These are phyloP conservation scores for Plasmodium fragile DNA, from an alignment of 169 alveolate genomes.

Conservation along the genomic window DNA sequence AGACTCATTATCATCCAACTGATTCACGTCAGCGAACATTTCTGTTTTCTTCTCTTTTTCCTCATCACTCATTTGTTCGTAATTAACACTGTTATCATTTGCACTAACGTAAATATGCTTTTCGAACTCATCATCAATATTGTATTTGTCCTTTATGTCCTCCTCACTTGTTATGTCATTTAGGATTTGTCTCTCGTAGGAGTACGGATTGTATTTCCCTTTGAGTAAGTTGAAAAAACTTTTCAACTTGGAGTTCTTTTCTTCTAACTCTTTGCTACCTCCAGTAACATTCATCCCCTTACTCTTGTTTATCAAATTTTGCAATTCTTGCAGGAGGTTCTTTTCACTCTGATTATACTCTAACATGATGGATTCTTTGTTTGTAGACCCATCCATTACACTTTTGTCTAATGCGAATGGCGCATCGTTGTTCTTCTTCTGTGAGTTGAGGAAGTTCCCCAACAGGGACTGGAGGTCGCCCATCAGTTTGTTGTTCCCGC, in stretches of 20 bases:
- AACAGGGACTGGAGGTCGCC: slow-evolving; percentile 21
- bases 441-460: slow-evolving; percentile 16
- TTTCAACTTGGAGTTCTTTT: slow-evolving; percentile 33
- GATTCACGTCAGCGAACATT: slow-evolving; percentile 68
- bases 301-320: slow-evolving; percentile 36
- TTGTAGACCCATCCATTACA: slow-evolving; percentile 9
- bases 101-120: not conserved
- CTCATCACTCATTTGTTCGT: slow-evolving; percentile 35
- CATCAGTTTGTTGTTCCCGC: slow-evolving; percentile 5
- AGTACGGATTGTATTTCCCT: slow-evolving; percentile 50
- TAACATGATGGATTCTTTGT: slow-evolving; percentile 7
- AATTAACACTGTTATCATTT: not conserved
- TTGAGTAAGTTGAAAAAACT: slow-evolving; percentile 5
- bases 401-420: slow-evolving; percentile 58
- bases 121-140: slow-evolving; percentile 61
- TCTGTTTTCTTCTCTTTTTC: slow-evolving; percentile 65
- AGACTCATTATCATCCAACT: slow-evolving; percentile 46
- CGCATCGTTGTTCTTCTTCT: not conserved
- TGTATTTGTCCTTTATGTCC: slow-evolving; percentile 49
- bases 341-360: slow-evolving; percentile 15
- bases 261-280: slow-evolving; percentile 9
- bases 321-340: slow-evolving; percentile 14
- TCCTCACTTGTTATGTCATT: slow-evolving; percentile 44
- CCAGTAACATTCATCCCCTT: not conserved
- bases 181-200: slow-evolving; percentile 46